Conservation (phyloP, 306 rosid genomes). For the Inga leiocalycina region DNA sequence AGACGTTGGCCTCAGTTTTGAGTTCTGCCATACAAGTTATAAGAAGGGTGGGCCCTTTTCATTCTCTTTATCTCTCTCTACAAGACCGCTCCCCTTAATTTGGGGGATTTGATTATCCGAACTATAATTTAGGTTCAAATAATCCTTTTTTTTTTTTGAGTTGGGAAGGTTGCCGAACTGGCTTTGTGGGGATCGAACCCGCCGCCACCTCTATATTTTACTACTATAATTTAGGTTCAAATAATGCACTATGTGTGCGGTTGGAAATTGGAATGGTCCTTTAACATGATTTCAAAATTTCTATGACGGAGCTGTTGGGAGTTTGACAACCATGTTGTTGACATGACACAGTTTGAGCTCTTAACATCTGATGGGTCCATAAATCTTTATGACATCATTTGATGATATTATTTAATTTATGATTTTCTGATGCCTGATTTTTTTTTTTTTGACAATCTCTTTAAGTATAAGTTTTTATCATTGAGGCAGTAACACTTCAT, state of each 20-base stretch:
- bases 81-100: too few species aligned
- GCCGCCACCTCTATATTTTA: too few species aligned
- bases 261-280: too few species aligned
- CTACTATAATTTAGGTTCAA: too few species aligned
- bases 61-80: neutral
- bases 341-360: neutral
- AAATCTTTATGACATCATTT: neutral
- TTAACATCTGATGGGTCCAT: conserved; percentile 1
- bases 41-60: neutral
- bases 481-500: conserved; percentile 13
- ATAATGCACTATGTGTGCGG: too few species aligned
- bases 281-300: too few species aligned
- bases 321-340: neutral
- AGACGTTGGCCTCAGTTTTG: neutral
- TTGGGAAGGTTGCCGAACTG: neutral
- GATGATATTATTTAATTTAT: neutral
- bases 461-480: neutral
- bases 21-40: too few species aligned
- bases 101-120: too few species aligned
- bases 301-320: too few species aligned
- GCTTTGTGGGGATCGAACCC: too few species aligned
- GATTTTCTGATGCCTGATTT: conserved; percentile 7
- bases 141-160: too few species aligned
- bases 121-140: too few species aligned
- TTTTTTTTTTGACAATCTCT: conserved; percentile 16